phyloP scores from a whole-genome alignment of 2,329 filamentous ascomycete species.

The Colletotrichum neosansevieriae region DNA sequence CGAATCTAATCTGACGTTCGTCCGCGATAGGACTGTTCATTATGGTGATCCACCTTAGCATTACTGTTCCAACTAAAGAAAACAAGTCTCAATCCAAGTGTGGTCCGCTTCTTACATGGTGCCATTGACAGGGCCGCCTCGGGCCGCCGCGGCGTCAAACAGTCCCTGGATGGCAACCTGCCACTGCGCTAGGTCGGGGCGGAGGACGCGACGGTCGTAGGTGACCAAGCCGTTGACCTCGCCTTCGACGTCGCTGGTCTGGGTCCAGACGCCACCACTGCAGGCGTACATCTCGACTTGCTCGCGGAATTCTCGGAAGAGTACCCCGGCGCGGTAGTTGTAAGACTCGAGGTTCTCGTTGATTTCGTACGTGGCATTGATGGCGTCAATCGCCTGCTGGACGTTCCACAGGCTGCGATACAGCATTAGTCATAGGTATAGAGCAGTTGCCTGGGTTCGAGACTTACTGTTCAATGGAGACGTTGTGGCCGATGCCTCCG shows the following conservation, averaged over 20 bases:
- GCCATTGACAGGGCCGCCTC: conserved; percentile 33
- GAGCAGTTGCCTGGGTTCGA: fast-evolving
- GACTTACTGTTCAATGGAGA: conserved; percentile 70
- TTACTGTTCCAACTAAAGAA: conserved; percentile 18
- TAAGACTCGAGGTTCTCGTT: conserved; percentile 68
- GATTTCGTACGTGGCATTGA: conserved; percentile 78
- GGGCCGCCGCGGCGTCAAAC: conserved; percentile 64
- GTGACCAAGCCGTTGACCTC: conserved; percentile 80
- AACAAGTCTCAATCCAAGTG: neutral
- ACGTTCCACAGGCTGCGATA: conserved; percentile 72
- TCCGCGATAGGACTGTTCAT: conserved; percentile 34
- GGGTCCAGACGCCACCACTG: conserved; percentile 77
- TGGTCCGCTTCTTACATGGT: conserved; percentile 31
- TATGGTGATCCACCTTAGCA: conserved; percentile 27
- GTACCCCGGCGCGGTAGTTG: conserved; percentile 73
- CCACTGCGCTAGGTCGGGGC: conserved; percentile 71
- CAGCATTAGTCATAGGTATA: neutral
- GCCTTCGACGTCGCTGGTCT: conserved; percentile 80
- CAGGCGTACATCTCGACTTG: conserved; percentile 72
- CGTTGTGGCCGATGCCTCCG: conserved; percentile 75
- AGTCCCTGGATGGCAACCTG: conserved; percentile 68
- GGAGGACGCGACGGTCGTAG: conserved; percentile 72
- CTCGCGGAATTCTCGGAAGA: conserved; percentile 72
- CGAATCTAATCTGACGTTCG: conserved; percentile 33
- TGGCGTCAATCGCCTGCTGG: conserved; percentile 66